phyloP scores from a whole-genome alignment of 306 rosid genomes.

The Castanea crenata region DNA sequence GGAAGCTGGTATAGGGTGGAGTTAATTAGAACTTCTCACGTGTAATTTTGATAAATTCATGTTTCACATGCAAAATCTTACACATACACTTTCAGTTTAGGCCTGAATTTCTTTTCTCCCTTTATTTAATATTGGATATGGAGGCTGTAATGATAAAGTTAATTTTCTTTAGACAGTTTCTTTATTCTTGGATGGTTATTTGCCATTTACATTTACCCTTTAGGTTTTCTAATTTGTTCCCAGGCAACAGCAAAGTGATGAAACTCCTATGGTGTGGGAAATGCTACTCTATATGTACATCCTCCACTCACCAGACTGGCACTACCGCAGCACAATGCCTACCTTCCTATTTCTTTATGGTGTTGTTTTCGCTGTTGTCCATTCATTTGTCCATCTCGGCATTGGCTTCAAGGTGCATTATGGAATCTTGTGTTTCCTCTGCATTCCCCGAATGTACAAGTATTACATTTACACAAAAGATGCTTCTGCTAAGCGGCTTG shows the following conservation, averaged over 20 bases:
- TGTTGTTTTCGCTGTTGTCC: slow-evolving; percentile 51
- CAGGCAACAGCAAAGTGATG: slow-evolving; percentile 93
- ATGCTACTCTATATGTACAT: slow-evolving; percentile 81
- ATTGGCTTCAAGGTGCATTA: slow-evolving; percentile 77
- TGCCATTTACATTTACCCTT: slow-evolving; percentile 24
- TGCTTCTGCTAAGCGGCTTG: slow-evolving; percentile 54
- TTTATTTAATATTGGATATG: background rate
- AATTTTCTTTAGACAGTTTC: background rate
- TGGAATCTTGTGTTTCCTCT: slow-evolving; percentile 59
- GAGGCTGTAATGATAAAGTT: background rate
- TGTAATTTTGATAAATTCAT: background rate
- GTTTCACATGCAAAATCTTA: background rate
- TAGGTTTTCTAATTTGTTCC: slow-evolving; percentile 8
- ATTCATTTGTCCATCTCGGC: slow-evolving; percentile 52
- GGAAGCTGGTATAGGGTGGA: background rate
- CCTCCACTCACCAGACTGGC: slow-evolving; percentile 91
- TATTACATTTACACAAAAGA: slow-evolving; percentile 66
- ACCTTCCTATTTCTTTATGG: slow-evolving; percentile 80
- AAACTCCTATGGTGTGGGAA: slow-evolving; percentile 95
- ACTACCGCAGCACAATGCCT: slow-evolving; percentile 83
- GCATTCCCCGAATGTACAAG: slow-evolving; percentile 92
- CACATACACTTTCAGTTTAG: background rate
- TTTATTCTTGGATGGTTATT: slow-evolving; percentile 30
- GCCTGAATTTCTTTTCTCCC: slow-evolving; percentile 5
- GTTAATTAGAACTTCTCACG: background rate